Evolutionary conservation across 2,329 filamentous ascomycete genomes (phyloP).

Genomic region (Calonectria ilicicola): DNA sequence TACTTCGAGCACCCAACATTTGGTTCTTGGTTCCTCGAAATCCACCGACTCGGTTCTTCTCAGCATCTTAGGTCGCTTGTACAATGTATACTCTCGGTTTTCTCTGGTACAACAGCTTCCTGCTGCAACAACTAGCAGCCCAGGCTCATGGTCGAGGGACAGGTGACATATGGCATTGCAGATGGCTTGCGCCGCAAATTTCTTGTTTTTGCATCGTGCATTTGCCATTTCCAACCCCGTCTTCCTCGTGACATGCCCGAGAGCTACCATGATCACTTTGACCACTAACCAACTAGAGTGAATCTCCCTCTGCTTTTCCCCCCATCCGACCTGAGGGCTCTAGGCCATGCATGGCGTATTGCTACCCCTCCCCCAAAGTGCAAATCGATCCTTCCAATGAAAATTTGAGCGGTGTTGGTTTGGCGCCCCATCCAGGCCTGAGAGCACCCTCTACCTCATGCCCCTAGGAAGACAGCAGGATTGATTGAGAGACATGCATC

Average conservation of each 20-base stretch:
- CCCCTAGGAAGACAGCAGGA: no score
- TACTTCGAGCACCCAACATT: neutral
- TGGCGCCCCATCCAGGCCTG: neutral
- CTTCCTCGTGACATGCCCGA: neutral
- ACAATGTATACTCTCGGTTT: neutral
- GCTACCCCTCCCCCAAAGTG: neutral
- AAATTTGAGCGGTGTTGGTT: neutral
- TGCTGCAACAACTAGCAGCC: neutral
- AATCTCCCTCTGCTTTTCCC: neutral
- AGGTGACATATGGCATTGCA: neutral
- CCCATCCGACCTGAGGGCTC: neutral
- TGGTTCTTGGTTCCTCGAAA: neutral
- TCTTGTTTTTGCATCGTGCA: neutral
- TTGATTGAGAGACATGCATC: neutral
- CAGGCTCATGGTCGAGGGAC: neutral
- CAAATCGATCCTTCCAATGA: neutral
- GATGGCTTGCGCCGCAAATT: neutral
- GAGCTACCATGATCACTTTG: neutral
- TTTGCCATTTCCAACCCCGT: neutral
- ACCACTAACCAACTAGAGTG: neutral
- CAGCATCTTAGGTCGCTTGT: neutral
- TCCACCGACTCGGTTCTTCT: neutral
- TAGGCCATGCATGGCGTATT: neutral
- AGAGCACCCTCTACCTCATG: neutral
- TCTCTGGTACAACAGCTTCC: neutral